Evolutionary conservation across 345 rosid genomes (phyloP), one percentile per base, ranked within the genome.

Genomic region (Garcia nutans): DNA sequence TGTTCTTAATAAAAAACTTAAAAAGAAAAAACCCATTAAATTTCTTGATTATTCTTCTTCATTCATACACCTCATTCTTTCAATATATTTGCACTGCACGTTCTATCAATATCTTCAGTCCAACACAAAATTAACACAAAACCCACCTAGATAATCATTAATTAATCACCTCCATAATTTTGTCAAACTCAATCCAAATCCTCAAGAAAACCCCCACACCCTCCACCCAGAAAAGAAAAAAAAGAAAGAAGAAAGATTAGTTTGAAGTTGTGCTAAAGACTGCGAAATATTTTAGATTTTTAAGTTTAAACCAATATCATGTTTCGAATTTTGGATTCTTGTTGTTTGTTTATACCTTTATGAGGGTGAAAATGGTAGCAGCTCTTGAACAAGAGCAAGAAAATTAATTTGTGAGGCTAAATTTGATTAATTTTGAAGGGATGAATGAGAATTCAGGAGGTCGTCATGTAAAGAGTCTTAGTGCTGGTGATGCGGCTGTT

Each of bases 41-140:
- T 42, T 7, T 28, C 58, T 59, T 45, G 57, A 45, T 71, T 52
- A 64, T 65, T 80, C 47, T 44, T 23, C 41, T 11, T 47, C 50
- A 37, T 71, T 26, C n/a, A 17, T 60, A 65, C 78, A 78, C 41
- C 76, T 76, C 83, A 55, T 59, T 49, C 67, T 76, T 67, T 24
- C 19, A 73, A 85, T 37, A 84, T 89, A 83, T n/a, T n/a, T 85
- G 86, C 89, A 85, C 88, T 90, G 83, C 92, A 89, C 89, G 78
- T 85, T 86, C 85, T 23, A 10, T 73, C 78, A 63, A 70, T 31
- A 62, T 64, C 9, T 9, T 65, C 16, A 45, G 50, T 64, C 47
- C 50, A 28, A 56, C 72, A 55, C 16, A 63, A 78, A 74, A 42
- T 17, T 10, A 76, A 74, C 68, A 28, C 74, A 74, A 12, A 70